Percentiles rank a stretch among this genome's conserved stretches.
Conservation (phyloP, 2,329 filamentous ascomycete species). For the Cladophialophora immunda region DNA sequence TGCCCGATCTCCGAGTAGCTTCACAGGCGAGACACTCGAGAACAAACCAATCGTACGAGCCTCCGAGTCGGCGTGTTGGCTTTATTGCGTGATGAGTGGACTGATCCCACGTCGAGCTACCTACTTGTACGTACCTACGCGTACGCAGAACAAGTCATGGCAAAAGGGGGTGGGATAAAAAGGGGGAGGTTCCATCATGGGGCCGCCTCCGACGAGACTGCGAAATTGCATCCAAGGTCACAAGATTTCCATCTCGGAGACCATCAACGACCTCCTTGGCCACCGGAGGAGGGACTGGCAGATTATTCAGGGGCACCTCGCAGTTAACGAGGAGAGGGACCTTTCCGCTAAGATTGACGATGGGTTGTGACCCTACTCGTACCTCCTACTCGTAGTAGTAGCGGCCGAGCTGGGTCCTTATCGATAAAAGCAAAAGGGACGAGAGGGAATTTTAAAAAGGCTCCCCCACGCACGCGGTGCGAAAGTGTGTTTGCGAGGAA, state of each 20-base stretch:
- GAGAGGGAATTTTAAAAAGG: no score
- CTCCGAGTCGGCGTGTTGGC: background rate
- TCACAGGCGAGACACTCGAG: no score
- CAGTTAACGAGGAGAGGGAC: no score
- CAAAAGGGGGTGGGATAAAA: background rate
- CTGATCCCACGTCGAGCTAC: background rate
- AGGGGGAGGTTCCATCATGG: background rate
- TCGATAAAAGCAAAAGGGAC: background rate
- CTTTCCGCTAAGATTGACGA: background rate
- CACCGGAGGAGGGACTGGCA: background rate
- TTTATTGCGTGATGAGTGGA: conserved; percentile 2
- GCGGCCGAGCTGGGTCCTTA: background rate
- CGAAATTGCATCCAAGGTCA: background rate
- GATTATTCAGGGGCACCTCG: no score
- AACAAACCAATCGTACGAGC: background rate
- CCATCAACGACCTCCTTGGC: background rate
- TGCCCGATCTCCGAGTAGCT: background rate
- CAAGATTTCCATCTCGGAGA: background rate
- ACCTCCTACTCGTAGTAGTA: no score
- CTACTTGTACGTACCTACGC: no score
- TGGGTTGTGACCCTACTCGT: background rate
- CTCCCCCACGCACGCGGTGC: no score
- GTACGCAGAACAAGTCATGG: no score
- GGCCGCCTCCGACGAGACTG: background rate
- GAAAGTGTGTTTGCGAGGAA: no score